Conservation (phyloP, 2,329 filamentous ascomycete genomes). For the Claviceps paspali region DNA sequence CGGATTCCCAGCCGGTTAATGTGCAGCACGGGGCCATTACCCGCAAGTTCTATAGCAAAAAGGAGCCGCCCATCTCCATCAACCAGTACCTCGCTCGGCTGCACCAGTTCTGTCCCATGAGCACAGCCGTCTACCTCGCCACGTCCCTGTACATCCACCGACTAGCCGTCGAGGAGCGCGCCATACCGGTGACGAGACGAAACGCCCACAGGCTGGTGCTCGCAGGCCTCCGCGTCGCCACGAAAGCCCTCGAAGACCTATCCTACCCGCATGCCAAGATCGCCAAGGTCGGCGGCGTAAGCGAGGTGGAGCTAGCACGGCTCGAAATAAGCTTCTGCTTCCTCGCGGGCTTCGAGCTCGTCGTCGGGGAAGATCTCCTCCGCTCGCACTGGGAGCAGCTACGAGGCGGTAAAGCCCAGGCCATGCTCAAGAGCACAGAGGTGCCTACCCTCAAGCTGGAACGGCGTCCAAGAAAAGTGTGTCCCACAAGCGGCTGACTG, state of each 20-base stretch:
- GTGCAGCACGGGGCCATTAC: constrained; percentile 75
- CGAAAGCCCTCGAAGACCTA: constrained; percentile 89
- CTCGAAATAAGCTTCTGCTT: constrained; percentile 86
- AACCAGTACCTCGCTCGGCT: constrained; percentile 75
- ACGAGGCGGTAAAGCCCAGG: constrained; percentile 14
- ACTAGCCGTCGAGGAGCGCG: constrained; percentile 60
- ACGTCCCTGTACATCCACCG: constrained; percentile 77
- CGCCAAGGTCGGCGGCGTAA: constrained; percentile 78
- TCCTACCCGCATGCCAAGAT: constrained; percentile 75
- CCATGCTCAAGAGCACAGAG: constrained; percentile 12
- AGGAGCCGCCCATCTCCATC: constrained; percentile 66
- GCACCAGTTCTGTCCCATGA: constrained; percentile 86
- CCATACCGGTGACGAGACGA: constrained; percentile 64
- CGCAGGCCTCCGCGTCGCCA: constrained; percentile 71
- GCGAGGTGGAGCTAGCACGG: constrained; percentile 62
- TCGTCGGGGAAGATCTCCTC: constrained; percentile 26
- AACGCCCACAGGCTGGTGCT: constrained; percentile 81
- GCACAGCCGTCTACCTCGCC: constrained; percentile 82
- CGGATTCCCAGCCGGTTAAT: constrained; percentile 55
- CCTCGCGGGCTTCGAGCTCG: constrained; percentile 69
- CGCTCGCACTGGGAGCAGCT: constrained; percentile 19
- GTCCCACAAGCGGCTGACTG: constrained; percentile 3
- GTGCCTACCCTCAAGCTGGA: constrained; percentile 16
- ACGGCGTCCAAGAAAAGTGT: constrained; percentile 7
- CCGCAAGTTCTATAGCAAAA: constrained; percentile 85